phyloP scores from a whole-genome alignment of 805 yeast genomes.

The Wickerhamiella domercqiae region DNA sequence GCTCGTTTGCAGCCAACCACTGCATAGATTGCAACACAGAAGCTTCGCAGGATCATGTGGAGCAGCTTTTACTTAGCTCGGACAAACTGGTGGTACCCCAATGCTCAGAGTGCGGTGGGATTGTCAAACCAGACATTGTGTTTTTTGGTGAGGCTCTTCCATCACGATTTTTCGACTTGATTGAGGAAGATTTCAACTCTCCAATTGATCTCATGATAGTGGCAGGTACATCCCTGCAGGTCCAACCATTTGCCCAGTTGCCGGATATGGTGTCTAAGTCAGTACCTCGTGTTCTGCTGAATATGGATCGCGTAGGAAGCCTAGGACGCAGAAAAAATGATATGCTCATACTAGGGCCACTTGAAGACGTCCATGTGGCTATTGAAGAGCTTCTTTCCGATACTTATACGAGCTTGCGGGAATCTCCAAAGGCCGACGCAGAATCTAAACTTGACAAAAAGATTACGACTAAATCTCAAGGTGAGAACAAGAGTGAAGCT shows the following conservation, averaged over 20 bases:
- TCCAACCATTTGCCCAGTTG: slow-evolving; percentile 75
- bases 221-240: slow-evolving; percentile 86
- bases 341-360: slow-evolving; percentile 40
- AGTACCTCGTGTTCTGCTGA: slow-evolving; percentile 49
- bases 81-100: slow-evolving; percentile 21
- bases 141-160: slow-evolving; percentile 90
- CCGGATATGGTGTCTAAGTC: slow-evolving; percentile 45
- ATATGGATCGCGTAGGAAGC: slow-evolving; percentile 66
- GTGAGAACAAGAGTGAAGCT: background rate
- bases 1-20: slow-evolving; percentile 73
- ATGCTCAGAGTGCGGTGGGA: slow-evolving; percentile 54
- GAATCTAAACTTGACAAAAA: background rate
- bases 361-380: slow-evolving; percentile 31
- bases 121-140: slow-evolving; percentile 85
- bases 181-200: slow-evolving; percentile 42
- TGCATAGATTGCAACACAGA: slow-evolving; percentile 60
- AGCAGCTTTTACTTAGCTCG: slow-evolving; percentile 8
- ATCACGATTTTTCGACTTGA: slow-evolving; percentile 41
- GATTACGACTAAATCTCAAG: background rate
- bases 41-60: slow-evolving; percentile 27
- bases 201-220: slow-evolving; percentile 52
- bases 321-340: slow-evolving; percentile 43
- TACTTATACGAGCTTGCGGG: no score
- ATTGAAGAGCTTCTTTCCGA: background rate
- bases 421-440: no score